Evolutionary conservation across 148 eudicot species (phyloP).

Genomic region (Vaccinium corymbosum): DNA sequence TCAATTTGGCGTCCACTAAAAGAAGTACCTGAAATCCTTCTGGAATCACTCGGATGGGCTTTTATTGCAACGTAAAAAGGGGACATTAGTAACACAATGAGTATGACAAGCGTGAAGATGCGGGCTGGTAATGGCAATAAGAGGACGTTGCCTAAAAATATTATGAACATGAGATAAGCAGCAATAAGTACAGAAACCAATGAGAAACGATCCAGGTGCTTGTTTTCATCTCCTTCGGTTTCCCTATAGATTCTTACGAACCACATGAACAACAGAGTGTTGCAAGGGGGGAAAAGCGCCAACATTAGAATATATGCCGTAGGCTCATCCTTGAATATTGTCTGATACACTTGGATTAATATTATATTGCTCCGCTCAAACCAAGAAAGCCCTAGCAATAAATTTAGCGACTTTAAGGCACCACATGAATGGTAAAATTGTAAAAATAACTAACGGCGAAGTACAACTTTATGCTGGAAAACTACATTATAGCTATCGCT

Average conservation of each 20-base stretch:
- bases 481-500: neutral
- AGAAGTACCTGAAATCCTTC: constrained; percentile 18
- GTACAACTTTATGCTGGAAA: neutral
- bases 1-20: constrained; percentile 17
- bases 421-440: neutral
- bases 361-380: constrained; percentile 79
- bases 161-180: constrained; percentile 52
- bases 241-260: constrained; percentile 44
- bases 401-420: constrained; percentile 4
- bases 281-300: constrained; percentile 49
- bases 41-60: constrained; percentile 32
- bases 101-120: constrained; percentile 28
- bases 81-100: constrained; percentile 43
- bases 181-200: constrained; percentile 47
- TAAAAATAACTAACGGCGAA: neutral
- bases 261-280: constrained; percentile 58
- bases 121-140: constrained; percentile 35
- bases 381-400: constrained; percentile 62
- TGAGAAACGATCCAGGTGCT: constrained; percentile 51
- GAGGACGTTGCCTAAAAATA: constrained; percentile 42
- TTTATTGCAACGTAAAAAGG: constrained; percentile 47
- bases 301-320: constrained; percentile 53
- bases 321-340: constrained; percentile 46
- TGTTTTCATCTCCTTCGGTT: constrained; percentile 42
- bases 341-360: constrained; percentile 61